phyloP scores from a whole-genome alignment of 345 rosid species.

The Psidium guajava region DNA sequence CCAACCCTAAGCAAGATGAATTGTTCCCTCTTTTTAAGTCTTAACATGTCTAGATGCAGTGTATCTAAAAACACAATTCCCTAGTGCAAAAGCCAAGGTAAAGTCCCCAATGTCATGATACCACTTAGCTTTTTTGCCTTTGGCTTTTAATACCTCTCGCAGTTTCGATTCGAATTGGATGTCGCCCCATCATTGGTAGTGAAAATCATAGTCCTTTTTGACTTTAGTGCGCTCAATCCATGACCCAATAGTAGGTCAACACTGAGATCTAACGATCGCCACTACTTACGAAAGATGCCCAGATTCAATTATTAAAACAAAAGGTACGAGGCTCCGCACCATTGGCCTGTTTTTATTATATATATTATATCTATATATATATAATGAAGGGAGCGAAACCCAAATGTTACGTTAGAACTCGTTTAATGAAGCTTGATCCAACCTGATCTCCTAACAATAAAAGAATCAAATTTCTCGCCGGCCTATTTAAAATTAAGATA shows the following conservation, averaged over 20 bases:
- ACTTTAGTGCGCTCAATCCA: not conserved
- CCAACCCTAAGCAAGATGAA: not conserved
- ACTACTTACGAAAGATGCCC: not conserved
- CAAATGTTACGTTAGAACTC: too few relatives aligned
- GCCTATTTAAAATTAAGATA: too few relatives aligned
- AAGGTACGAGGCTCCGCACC: not conserved
- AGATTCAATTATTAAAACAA: not conserved
- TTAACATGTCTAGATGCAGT: not conserved
- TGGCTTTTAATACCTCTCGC: not conserved
- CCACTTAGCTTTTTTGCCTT: not conserved
- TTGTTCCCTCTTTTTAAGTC: not conserved
- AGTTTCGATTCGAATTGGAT: not conserved
- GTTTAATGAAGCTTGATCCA: too few relatives aligned
- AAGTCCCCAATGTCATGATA: not conserved
- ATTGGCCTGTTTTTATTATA: not conserved
- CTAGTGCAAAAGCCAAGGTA: not conserved
- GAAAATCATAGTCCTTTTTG: not conserved
- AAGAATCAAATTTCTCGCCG: too few relatives aligned
- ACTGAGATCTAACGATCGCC: not conserved
- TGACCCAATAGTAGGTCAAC: not conserved
- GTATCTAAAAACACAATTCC: not conserved
- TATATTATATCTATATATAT: too few relatives aligned
- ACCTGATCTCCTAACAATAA: too few relatives aligned
- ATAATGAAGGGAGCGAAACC: too few relatives aligned
- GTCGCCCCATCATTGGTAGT: not conserved